Evolutionary conservation across 345 rosid species (phyloP).

Genomic region (Eucalyptus cloeziana): DNA sequence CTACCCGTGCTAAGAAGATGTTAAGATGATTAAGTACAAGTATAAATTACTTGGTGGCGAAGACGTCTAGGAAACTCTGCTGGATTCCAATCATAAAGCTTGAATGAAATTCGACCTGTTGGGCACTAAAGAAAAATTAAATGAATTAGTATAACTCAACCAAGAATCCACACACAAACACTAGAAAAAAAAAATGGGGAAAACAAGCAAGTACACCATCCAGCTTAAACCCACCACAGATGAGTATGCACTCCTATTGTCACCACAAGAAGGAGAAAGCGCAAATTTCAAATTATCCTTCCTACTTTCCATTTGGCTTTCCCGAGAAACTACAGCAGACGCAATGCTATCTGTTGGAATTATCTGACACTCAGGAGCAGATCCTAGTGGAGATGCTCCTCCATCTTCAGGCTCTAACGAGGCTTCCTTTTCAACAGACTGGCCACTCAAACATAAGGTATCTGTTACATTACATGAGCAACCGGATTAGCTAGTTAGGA

Average conservation of each 20-base stretch:
- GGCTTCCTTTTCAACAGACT: slow-evolving; percentile 45
- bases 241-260: slow-evolving; percentile 62
- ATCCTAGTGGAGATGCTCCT: slow-evolving; percentile 20
- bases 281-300: slow-evolving; percentile 45
- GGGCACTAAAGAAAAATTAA: slow-evolving; percentile 57
- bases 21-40: not conserved
- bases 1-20: not conserved
- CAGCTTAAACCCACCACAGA: slow-evolving; percentile 49
- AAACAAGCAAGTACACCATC: not conserved
- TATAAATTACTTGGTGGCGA: slow-evolving; percentile 88
- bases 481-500: not conserved
- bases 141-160: not conserved
- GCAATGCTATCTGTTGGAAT: slow-evolving; percentile 41
- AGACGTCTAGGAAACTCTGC: slow-evolving; percentile 99
- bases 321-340: slow-evolving; percentile 42
- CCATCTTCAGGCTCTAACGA: slow-evolving; percentile 51
- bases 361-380: slow-evolving; percentile 39
- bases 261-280: slow-evolving; percentile 44
- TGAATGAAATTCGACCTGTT: slow-evolving; percentile 93
- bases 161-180: not conserved
- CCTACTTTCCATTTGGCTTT: slow-evolving; percentile 28
- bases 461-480: slow-evolving; percentile 13
- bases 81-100: slow-evolving; percentile 99
- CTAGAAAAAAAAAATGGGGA: not conserved
- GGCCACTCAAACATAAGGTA: slow-evolving; percentile 29